These are phyloP conservation scores for Effrenium voratum DNA, from an alignment of 73 alveolate species.

Conservation along the genomic window DNA sequence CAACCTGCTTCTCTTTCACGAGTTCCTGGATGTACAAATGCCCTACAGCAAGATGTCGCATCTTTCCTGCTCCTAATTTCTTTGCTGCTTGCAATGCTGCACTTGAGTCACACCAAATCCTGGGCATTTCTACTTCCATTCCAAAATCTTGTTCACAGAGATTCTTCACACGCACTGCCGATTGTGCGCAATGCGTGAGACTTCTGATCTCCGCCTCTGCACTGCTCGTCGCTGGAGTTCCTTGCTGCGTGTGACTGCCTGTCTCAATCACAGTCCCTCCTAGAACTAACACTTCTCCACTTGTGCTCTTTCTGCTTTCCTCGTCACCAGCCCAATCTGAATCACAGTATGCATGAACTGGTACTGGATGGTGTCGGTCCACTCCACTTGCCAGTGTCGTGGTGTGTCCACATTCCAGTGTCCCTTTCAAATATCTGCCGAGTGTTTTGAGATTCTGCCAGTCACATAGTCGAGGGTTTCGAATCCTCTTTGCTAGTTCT, in stretches of 20 bases:
- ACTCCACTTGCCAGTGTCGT: neutral
- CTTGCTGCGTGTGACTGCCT: conserved; percentile 19
- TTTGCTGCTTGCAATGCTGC: conserved; percentile 10
- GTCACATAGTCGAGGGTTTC: neutral
- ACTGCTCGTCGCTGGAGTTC: conserved; percentile 27
- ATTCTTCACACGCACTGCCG: neutral
- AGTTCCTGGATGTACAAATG: neutral
- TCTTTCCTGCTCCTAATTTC: conserved; percentile 15
- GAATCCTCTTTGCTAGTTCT: neutral
- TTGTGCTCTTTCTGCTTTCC: neutral
- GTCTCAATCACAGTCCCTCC: conserved; percentile 61
- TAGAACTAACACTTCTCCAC: conserved; percentile 4
- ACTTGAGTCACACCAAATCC: conserved; percentile 31
- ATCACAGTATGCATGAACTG: neutral
- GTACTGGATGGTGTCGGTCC: neutral
- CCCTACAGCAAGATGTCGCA: conserved; percentile 1
- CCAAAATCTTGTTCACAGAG: neutral
- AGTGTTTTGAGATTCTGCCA: neutral
- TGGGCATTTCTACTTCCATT: neutral
- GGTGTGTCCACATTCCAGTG: neutral
- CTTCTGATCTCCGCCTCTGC: conserved; percentile 25
- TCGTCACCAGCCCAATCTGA: neutral
- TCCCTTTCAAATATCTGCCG: neutral
- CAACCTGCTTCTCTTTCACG: neutral
- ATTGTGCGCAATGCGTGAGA: neutral